Conservation (phyloP, 371 early-diverging fungal species). For the Chytridium lagenaria region DNA sequence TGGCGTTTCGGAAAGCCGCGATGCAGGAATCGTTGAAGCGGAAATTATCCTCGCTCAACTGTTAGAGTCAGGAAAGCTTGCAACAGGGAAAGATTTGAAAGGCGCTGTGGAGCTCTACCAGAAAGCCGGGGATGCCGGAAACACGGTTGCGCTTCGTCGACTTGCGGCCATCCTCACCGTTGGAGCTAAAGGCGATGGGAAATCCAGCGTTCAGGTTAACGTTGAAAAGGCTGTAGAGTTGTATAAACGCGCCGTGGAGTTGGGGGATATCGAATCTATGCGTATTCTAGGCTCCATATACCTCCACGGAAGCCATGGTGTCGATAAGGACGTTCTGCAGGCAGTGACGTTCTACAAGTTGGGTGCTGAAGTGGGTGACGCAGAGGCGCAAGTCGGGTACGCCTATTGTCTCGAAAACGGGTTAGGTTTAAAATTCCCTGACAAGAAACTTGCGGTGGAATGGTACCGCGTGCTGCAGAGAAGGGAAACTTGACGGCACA, state of each 20-base stretch:
- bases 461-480: constrained; percentile 20
- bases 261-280: constrained; percentile 30
- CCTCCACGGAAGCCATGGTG: background rate
- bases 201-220: constrained; percentile 33
- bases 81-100: constrained; percentile 9
- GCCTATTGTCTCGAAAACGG: constrained; percentile 20
- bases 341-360: constrained; percentile 49
- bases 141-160: constrained; percentile 26
- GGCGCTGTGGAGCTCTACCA: constrained; percentile 34
- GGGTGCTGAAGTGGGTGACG: constrained; percentile 68
- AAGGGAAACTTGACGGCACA: constrained; percentile 11
- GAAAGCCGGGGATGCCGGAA: constrained; percentile 28
- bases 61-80: background rate
- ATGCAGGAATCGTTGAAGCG: background rate
- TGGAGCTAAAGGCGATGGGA: background rate
- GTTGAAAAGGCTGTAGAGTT: constrained; percentile 28
- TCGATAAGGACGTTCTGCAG: background rate
- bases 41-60: background rate
- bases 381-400: background rate
- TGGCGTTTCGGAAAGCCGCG: constrained; percentile 19
- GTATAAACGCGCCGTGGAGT: constrained; percentile 33
- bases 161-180: constrained; percentile 9
- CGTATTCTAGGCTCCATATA: constrained; percentile 41
- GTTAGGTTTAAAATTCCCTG: background rate
- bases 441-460: constrained; percentile 1